Conservation (phyloP, 2,329 filamentous ascomycete species). For the Botryotinia globosa region DNA sequence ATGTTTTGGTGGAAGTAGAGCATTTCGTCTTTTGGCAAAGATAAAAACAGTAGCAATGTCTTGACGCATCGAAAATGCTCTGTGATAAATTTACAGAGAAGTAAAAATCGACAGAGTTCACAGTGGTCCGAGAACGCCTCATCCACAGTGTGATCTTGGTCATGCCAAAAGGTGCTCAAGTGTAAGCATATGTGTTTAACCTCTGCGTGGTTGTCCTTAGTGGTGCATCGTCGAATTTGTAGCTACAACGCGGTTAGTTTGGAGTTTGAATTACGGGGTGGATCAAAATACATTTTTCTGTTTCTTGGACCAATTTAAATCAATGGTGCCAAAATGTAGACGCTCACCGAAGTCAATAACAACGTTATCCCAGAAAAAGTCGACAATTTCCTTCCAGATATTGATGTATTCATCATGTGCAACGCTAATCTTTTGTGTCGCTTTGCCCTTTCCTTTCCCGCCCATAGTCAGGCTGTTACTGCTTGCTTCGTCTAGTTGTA, state of each 20-base stretch:
- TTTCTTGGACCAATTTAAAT: neutral
- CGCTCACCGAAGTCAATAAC: neutral
- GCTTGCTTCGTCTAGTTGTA: neutral
- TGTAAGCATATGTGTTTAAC: neutral
- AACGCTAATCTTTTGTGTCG: neutral
- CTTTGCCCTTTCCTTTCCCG: neutral
- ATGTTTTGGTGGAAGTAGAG: neutral
- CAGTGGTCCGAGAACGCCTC: neutral
- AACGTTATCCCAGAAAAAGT: constrained; percentile 1
- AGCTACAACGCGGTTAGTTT: neutral
- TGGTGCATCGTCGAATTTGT: neutral
- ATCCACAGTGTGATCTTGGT: neutral
- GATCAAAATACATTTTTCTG: neutral
- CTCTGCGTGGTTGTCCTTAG: neutral
- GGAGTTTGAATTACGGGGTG: too few species aligned
- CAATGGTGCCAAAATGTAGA: neutral
- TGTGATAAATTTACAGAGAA: neutral
- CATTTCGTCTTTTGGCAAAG: neutral
- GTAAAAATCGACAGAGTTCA: neutral
- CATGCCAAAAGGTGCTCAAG: neutral
- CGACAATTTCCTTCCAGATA: constrained; percentile 1
- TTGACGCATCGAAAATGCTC: constrained; percentile 6
- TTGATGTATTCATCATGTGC: neutral
- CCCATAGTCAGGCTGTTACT: too few species aligned
- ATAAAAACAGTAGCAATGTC: neutral